A percentile compares a stretch with the other conserved stretches of the same genome.
These are phyloP conservation scores for Blastobotrys malaysiensis DNA, from an alignment of 1,139 yeast genomes.

Conservation along the genomic window DNA sequence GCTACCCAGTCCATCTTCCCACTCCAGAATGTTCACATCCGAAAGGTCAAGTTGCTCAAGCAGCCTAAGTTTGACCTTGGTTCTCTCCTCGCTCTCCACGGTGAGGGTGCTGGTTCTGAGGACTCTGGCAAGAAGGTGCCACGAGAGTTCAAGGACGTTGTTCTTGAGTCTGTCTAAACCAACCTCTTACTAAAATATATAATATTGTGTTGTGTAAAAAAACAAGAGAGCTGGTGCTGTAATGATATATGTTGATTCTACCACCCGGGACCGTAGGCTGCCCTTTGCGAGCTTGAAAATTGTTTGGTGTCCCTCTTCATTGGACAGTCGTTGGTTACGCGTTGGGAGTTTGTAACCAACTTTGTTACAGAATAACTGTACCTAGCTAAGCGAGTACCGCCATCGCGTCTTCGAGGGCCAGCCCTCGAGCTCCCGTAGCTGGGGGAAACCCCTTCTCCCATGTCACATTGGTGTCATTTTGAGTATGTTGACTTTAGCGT, in stretches of 20 bases:
- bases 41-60: conserved; percentile 87
- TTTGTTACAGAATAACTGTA: too few species aligned
- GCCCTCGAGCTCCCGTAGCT: too few species aligned
- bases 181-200: not conserved
- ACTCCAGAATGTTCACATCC: conserved; percentile 85
- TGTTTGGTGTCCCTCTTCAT: too few species aligned
- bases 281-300: too few species aligned
- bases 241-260: not conserved
- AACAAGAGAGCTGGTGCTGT: not conserved
- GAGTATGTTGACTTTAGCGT: too few species aligned
- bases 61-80: conserved; percentile 91
- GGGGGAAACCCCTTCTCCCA: too few species aligned
- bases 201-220: conserved; percentile 1
- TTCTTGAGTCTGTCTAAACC: conserved; percentile 72
- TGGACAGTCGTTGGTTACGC: too few species aligned
- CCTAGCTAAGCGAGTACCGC: too few species aligned
- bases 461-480: too few species aligned
- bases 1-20: conserved; percentile 81
- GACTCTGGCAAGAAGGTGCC: conserved; percentile 89
- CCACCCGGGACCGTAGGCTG: too few species aligned
- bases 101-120: conserved; percentile 71
- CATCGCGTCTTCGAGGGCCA: too few species aligned
- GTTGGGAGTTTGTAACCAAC: too few species aligned
- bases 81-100: conserved; percentile 83
- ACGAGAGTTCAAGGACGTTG: conserved; percentile 85